Conservation (phyloP, 2,329 filamentous ascomycete genomes). For the Fusarium oligoseptatum region DNA sequence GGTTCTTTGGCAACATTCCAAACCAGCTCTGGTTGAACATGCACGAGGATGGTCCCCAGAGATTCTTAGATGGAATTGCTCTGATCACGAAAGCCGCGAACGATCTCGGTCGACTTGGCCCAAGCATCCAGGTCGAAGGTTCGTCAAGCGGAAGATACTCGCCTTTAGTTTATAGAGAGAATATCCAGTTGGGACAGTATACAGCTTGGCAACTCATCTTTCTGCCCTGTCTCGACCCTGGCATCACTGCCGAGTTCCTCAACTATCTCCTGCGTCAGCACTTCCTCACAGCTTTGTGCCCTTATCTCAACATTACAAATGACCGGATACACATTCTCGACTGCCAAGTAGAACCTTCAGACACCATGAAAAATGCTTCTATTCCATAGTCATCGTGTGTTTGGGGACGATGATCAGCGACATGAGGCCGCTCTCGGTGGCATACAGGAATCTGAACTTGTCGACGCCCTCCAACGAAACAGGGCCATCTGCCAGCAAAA, state of each 20-base stretch:
- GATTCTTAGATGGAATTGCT: background rate
- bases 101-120: conserved; percentile 7
- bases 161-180: background rate
- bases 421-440: background rate
- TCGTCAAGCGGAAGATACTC: background rate
- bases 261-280: conserved; percentile 11
- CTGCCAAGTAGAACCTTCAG: background rate
- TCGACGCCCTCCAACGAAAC: conserved; percentile 5
- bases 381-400: background rate
- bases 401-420: background rate
- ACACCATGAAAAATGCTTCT: background rate
- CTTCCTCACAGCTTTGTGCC: conserved; percentile 23
- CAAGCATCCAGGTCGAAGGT: background rate
- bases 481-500: conserved; percentile 6
- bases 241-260: conserved; percentile 19
- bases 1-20: conserved; percentile 6
- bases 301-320: background rate
- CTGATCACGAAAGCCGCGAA: background rate
- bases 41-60: background rate
- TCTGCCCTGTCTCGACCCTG: conserved; percentile 24
- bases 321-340: background rate
- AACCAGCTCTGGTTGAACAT: conserved; percentile 14
- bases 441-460: background rate
- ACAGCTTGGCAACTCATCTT: background rate
- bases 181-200: background rate